Conservation (phyloP, 2,329 filamentous ascomycete genomes). For the Fusarium sp. region DNA sequence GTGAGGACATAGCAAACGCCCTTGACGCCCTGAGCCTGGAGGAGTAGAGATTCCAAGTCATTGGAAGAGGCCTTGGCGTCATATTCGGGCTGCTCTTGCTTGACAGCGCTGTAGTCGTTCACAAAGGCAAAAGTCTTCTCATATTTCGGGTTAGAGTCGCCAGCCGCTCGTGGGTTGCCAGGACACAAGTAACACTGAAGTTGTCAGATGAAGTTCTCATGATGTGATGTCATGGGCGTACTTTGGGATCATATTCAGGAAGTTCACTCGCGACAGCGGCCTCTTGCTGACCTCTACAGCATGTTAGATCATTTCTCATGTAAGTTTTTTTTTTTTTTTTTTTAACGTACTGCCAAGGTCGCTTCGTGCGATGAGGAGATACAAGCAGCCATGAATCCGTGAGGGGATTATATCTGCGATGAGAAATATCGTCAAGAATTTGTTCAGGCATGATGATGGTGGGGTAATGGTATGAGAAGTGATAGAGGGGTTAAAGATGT, state of each 20-base stretch:
- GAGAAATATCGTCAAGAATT: slow-evolving; percentile 94
- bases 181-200: slow-evolving; percentile 91
- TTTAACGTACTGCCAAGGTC: slow-evolving; percentile 96
- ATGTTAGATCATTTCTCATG: slow-evolving; percentile 25
- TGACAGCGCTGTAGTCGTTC: slow-evolving; percentile 97
- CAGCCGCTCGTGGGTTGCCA: slow-evolving; percentile 87
- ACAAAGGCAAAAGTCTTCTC: slow-evolving; percentile 91
- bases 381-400: slow-evolving; percentile 93
- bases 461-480: slow-evolving; percentile 27
- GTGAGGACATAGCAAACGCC: slow-evolving; percentile 98
- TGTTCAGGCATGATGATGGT: slow-evolving; percentile 71
- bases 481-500: not conserved
- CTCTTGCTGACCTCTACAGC: slow-evolving; percentile 78
- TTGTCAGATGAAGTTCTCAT: slow-evolving; percentile 15
- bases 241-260: slow-evolving; percentile 83
- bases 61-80: slow-evolving; percentile 54
- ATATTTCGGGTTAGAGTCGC: slow-evolving; percentile 88
- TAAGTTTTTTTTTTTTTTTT: no score
- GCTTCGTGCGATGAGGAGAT: slow-evolving; percentile 94
- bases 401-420: slow-evolving; percentile 92
- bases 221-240: slow-evolving; percentile 48
- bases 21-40: slow-evolving; percentile 86
- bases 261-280: slow-evolving; percentile 73
- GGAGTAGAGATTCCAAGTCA: slow-evolving; percentile 78
- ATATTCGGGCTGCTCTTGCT: slow-evolving; percentile 90